phyloP scores from a whole-genome alignment of 371 early-diverging fungal species.

The Lichtheimia corymbifera region DNA sequence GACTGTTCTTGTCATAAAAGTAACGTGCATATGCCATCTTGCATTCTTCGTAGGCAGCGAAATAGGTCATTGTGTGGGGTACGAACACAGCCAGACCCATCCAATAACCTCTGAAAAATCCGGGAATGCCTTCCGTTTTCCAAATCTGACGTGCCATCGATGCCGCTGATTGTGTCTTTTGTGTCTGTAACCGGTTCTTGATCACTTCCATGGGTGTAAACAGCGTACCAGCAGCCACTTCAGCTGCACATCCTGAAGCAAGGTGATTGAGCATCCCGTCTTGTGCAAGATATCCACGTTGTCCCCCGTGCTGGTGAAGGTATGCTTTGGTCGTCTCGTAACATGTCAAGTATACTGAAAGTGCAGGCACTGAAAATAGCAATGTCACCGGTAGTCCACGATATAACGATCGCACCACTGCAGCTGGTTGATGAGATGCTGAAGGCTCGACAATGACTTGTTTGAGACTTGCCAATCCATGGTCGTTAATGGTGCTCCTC shows the following conservation, averaged over 20 bases:
- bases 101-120: slow-evolving; percentile 78
- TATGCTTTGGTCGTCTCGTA: slow-evolving; percentile 69
- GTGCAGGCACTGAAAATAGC: slow-evolving; percentile 71
- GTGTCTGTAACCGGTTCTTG: slow-evolving; percentile 69
- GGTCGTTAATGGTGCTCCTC: slow-evolving; percentile 16
- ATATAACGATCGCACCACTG: slow-evolving; percentile 33
- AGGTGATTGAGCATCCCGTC: slow-evolving; percentile 43
- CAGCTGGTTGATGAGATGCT: neutral
- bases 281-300: neutral
- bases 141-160: slow-evolving; percentile 41
- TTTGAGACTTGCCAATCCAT: neutral
- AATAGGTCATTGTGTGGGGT: slow-evolving; percentile 70
- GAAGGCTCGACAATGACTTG: slow-evolving; percentile 6
- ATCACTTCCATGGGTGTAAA: slow-evolving; percentile 88
- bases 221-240: slow-evolving; percentile 54
- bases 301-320: slow-evolving; percentile 14
- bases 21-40: slow-evolving; percentile 42
- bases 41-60: slow-evolving; percentile 75
- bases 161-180: neutral
- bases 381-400: slow-evolving; percentile 74
- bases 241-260: slow-evolving; percentile 57
- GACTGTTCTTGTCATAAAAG: slow-evolving; percentile 5
- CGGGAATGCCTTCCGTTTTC: slow-evolving; percentile 58
- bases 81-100: slow-evolving; percentile 74
- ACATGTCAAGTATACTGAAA: slow-evolving; percentile 69